Evolutionary conservation across 371 early-diverging fungal genomes (phyloP).

Genomic region (Coemansia sp.): DNA sequence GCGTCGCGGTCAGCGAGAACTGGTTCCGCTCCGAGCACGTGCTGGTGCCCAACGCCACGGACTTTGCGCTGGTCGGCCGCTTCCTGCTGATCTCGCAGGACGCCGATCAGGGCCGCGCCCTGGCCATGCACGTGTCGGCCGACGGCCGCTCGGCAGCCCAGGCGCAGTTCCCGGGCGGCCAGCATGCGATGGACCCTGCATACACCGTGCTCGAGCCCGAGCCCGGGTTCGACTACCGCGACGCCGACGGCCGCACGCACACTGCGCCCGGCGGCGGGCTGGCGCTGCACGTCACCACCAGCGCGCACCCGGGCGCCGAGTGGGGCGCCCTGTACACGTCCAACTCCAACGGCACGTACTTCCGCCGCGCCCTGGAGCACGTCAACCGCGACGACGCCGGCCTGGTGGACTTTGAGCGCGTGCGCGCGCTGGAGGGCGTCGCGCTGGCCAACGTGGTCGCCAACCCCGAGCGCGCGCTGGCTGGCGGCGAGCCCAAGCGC

Average conservation of each 20-base stretch:
- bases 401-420: constrained; percentile 92
- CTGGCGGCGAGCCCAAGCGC: constrained; percentile 54
- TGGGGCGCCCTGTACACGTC: constrained; percentile 84
- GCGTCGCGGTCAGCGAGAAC: constrained; percentile 58
- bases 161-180: constrained; percentile 75
- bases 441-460: constrained; percentile 81
- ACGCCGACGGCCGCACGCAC: constrained; percentile 25
- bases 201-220: constrained; percentile 60
- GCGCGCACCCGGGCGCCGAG: constrained; percentile 61
- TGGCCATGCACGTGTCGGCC: constrained; percentile 67
- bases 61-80: constrained; percentile 75
- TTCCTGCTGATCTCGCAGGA: constrained; percentile 79
- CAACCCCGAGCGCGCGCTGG: constrained; percentile 63
- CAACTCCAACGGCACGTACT: constrained; percentile 85
- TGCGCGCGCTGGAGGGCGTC: constrained; percentile 88
- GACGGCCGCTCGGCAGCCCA: constrained; percentile 72
- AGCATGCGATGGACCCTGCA: constrained; percentile 40
- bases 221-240: constrained; percentile 45
- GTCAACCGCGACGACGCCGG: constrained; percentile 82
- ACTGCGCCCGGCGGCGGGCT: constrained; percentile 55
- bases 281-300: constrained; percentile 74
- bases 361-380: constrained; percentile 63
- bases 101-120: constrained; percentile 54
- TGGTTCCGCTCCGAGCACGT: constrained; percentile 57
- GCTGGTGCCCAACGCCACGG: constrained; percentile 66